Evolutionary conservation across 2,329 filamentous ascomycete species (phyloP).

Genomic region (Epichloe uncinata): DNA sequence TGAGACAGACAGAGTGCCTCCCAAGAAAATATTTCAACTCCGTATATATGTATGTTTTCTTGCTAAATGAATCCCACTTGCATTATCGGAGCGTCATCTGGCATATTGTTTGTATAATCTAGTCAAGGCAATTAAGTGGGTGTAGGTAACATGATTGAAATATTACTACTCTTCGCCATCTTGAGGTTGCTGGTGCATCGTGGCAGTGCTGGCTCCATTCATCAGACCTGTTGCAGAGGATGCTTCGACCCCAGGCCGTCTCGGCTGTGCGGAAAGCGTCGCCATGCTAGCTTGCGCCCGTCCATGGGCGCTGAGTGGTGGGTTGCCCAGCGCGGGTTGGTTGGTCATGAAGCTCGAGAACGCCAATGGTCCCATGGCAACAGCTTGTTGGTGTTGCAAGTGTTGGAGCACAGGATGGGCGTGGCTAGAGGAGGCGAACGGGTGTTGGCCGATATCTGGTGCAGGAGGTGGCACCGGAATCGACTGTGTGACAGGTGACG

Average conservation of each 20-base stretch:
- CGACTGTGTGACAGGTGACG: slow-evolving; percentile 9
- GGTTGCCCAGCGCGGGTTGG: slow-evolving; percentile 10
- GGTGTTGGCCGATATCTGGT: slow-evolving; percentile 13
- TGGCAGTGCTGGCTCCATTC: slow-evolving; percentile 22
- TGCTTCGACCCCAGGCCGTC: slow-evolving; percentile 9
- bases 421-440: slow-evolving; percentile 11
- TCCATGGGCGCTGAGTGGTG: slow-evolving; percentile 10
- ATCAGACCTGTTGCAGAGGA: not conserved
- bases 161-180: not conserved
- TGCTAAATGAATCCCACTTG: not conserved
- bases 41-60: not conserved
- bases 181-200: slow-evolving; percentile 17
- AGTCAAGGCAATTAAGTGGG: not conserved
- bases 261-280: slow-evolving; percentile 12
- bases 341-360: slow-evolving; percentile 18
- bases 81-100: not conserved
- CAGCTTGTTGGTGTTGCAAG: slow-evolving; percentile 8
- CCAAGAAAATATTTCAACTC: slow-evolving; percentile 1
- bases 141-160: not conserved
- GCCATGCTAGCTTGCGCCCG: slow-evolving; percentile 19
- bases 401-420: slow-evolving; percentile 10
- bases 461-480: slow-evolving; percentile 17
- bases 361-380: slow-evolving; percentile 10
- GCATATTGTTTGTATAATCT: not conserved
- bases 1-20: not conserved